Percentiles rank a stretch among this genome's conserved stretches.
phyloP scores from a whole-genome alignment of 352 stramenopile genomes.

The Phytophthora brassicae region DNA sequence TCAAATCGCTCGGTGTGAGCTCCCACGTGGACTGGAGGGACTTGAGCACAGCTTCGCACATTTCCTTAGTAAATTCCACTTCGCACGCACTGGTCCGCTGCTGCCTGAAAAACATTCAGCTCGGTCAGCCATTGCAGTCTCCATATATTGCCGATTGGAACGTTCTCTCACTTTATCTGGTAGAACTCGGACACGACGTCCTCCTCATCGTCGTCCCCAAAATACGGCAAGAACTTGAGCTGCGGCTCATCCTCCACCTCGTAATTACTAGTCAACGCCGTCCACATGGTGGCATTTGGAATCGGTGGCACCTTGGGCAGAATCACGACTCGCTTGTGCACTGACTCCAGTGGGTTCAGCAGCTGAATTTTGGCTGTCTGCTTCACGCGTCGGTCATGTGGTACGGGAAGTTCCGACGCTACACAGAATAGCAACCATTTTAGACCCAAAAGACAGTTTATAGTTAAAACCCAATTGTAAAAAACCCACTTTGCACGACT shows the following conservation, averaged over 20 bases:
- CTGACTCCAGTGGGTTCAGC: slow-evolving; percentile 24
- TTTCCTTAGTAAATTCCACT: slow-evolving; percentile 73
- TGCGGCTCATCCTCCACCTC: slow-evolving; percentile 86
- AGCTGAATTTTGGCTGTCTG: slow-evolving; percentile 32
- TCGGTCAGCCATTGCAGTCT: not conserved
- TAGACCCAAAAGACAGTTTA: slow-evolving; percentile 1
- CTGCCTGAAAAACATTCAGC: slow-evolving; percentile 31
- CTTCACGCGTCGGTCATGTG: slow-evolving; percentile 24
- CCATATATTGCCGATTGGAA: too few relatives aligned
- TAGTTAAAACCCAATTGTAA: not conserved
- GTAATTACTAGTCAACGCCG: slow-evolving; percentile 80
- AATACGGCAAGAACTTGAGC: slow-evolving; percentile 70
- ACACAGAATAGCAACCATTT: too few relatives aligned
- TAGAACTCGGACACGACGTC: slow-evolving; percentile 86
- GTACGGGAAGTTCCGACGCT: slow-evolving; percentile 50
- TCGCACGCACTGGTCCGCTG: slow-evolving; percentile 69
- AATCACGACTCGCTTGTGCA: slow-evolving; percentile 41
- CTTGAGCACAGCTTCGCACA: slow-evolving; percentile 66
- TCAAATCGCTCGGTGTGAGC: slow-evolving; percentile 54
- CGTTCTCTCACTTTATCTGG: slow-evolving; percentile 72
- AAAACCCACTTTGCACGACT: slow-evolving; percentile 51
- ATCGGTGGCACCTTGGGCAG: slow-evolving; percentile 52
- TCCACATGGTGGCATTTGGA: slow-evolving; percentile 78
- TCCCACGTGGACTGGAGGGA: slow-evolving; percentile 76
- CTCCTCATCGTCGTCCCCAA: slow-evolving; percentile 82